These are phyloP conservation scores for Globisporangium carolinianum DNA, from an alignment of 352 stramenopile genomes.

Conservation along the genomic window DNA sequence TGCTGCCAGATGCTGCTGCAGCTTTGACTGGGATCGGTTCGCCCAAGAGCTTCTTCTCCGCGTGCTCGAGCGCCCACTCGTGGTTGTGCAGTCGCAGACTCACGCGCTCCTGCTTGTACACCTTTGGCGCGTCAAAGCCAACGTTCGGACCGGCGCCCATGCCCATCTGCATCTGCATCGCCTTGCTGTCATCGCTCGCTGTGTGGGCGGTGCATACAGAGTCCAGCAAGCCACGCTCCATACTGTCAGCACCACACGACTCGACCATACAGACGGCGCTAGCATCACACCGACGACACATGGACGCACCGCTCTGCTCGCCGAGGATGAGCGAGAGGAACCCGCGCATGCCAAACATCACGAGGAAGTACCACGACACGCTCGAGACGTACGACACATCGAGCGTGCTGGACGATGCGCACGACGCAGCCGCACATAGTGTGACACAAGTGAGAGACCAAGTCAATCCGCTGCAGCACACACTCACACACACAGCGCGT, in stretches of 20 bases:
- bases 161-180: conserved; percentile 91
- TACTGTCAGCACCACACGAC: too few species aligned
- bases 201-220: neutral
- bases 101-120: conserved; percentile 87
- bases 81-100: conserved; percentile 78
- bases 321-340: conserved; percentile 96
- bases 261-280: neutral
- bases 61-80: conserved; percentile 73
- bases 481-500: neutral
- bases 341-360: conserved; percentile 97
- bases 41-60: conserved; percentile 78
- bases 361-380: conserved; percentile 98
- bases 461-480: neutral
- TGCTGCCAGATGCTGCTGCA: neutral
- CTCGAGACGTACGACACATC: conserved; percentile 97
- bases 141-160: conserved; percentile 82
- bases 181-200: conserved; percentile 82
- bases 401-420: conserved; percentile 62
- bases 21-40: conserved; percentile 54
- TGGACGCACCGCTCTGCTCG: conserved; percentile 67
- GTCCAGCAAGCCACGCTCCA: too few species aligned
- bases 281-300: neutral
- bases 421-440: neutral
- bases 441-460: neutral
- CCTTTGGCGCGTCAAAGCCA: conserved; percentile 85